Evolutionary conservation across 2,329 filamentous ascomycete genomes (phyloP).

Genomic region (Aspergillus carbonarius): DNA sequence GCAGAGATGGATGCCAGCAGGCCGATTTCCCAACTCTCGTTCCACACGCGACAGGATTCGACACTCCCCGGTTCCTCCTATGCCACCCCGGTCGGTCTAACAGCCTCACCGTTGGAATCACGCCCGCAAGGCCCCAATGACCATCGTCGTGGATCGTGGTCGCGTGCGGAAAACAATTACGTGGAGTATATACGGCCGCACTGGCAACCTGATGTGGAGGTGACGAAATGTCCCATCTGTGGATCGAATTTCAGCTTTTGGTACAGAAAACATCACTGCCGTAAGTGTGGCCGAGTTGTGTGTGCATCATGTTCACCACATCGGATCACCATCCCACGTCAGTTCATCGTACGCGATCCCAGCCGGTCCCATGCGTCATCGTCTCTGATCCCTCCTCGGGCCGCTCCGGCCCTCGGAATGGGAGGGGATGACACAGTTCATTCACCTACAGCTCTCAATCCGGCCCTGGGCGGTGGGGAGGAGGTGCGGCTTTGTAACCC

Average conservation of each 20-base stretch:
- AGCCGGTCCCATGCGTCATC: conserved; percentile 40
- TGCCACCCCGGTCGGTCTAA: conserved; percentile 35
- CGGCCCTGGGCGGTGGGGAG: conserved; percentile 62
- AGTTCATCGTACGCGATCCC: conserved; percentile 76
- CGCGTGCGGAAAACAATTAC: conserved; percentile 18
- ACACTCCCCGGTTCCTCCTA: conserved; percentile 29
- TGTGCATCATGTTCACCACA: conserved; percentile 89
- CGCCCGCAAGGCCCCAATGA: conserved; percentile 9
- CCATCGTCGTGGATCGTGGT: conserved; percentile 17
- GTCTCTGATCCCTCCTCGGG: conserved; percentile 43
- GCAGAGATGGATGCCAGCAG: conserved; percentile 26
- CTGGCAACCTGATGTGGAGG: conserved; percentile 89
- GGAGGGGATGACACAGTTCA: conserved; percentile 40
- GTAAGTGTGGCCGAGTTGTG: conserved; percentile 93
- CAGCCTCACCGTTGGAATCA: conserved; percentile 28
- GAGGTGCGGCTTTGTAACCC: conserved; percentile 71
- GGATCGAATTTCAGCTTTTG: conserved; percentile 75
- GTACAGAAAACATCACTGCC: conserved; percentile 89
- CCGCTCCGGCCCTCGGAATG: conserved; percentile 49
- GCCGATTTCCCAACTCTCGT: conserved; percentile 24
- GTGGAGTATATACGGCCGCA: conserved; percentile 61
- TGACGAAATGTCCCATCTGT: conserved; percentile 77
- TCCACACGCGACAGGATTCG: conserved; percentile 13
- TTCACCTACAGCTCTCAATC: conserved; percentile 38
- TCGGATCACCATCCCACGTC: conserved; percentile 87